Evolutionary conservation across 148 eudicot species (phyloP).

Genomic region (Rhododendron mucronatum): DNA sequence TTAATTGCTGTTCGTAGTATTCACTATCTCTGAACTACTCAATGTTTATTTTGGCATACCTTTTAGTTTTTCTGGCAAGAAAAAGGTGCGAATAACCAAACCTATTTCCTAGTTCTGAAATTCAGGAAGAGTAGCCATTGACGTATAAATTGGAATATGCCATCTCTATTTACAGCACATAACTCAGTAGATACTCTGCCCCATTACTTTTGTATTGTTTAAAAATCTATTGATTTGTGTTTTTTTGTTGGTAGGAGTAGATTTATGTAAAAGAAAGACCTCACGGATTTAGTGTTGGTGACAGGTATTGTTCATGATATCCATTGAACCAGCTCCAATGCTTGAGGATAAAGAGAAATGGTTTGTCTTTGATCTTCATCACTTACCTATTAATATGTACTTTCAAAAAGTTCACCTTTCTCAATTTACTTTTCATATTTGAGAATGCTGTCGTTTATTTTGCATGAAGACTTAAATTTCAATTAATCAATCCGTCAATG

Average conservation of each 20-base stretch:
- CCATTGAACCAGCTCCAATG: constrained; percentile 99
- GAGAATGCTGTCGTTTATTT: background rate
- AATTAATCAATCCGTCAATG: background rate
- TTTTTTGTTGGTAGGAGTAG: background rate
- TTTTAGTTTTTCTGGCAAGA: background rate
- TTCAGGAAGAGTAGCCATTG: background rate
- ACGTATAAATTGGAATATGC: background rate
- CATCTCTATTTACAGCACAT: constrained; percentile 3
- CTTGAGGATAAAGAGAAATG: constrained; percentile 99
- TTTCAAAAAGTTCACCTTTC: background rate
- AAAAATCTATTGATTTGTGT: background rate
- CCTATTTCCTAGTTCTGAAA: background rate
- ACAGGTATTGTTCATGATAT: constrained; percentile 96
- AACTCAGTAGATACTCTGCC: background rate
- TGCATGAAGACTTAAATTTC: background rate
- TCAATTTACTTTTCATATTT: background rate
- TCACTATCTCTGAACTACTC: background rate
- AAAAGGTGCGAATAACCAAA: background rate
- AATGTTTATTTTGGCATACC: background rate
- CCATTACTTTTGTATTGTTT: background rate
- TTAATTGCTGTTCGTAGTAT: background rate
- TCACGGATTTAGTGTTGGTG: constrained; percentile 5
- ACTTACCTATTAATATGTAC: background rate
- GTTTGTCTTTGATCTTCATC: constrained; percentile 33
- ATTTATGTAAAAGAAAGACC: constrained; percentile 1